A percentile compares a stretch with the other conserved stretches of the same genome.
Evolutionary conservation across 1,139 yeast species (phyloP).

Genomic region (Geotrichum bryndzae): DNA sequence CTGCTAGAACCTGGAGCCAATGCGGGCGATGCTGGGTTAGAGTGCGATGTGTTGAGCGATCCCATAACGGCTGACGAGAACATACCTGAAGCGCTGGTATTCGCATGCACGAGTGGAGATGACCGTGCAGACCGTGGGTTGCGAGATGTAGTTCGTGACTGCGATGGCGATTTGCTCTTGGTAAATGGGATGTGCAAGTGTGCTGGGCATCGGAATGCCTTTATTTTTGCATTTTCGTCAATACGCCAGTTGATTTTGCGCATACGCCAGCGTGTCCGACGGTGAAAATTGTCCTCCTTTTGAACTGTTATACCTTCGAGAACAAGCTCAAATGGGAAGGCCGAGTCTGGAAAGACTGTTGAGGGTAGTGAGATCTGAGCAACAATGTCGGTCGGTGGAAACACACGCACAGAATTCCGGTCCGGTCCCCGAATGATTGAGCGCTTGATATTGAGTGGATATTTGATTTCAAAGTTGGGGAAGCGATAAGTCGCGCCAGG

Average conservation of each 20-base stretch:
- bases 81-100: not conserved
- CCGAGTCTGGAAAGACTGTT: slow-evolving; percentile 80
- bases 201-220: slow-evolving; percentile 34
- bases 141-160: not conserved
- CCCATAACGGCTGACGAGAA: not conserved
- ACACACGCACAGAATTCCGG: slow-evolving; percentile 77
- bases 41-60: not conserved
- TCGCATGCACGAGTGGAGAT: not conserved
- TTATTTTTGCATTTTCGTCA: slow-evolving; percentile 70
- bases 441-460: slow-evolving; percentile 68
- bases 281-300: slow-evolving; percentile 29
- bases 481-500: slow-evolving; percentile 3
- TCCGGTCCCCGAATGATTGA: slow-evolving; percentile 80
- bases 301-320: slow-evolving; percentile 64
- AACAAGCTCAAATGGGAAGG: slow-evolving; percentile 74
- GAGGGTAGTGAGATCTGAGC: slow-evolving; percentile 85
- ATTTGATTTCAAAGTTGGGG: slow-evolving; percentile 1
- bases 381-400: slow-evolving; percentile 90
- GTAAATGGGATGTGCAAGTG: slow-evolving; percentile 9
- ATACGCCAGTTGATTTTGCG: slow-evolving; percentile 82
- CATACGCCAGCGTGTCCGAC: slow-evolving; percentile 82
- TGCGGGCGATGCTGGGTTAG: not conserved
- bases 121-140: not conserved
- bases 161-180: not conserved
- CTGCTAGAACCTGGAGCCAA: not conserved